Base-by-base conservation (phyloP, 2,329 filamentous ascomycete species). In the Fusarium irregulare region DNA sequence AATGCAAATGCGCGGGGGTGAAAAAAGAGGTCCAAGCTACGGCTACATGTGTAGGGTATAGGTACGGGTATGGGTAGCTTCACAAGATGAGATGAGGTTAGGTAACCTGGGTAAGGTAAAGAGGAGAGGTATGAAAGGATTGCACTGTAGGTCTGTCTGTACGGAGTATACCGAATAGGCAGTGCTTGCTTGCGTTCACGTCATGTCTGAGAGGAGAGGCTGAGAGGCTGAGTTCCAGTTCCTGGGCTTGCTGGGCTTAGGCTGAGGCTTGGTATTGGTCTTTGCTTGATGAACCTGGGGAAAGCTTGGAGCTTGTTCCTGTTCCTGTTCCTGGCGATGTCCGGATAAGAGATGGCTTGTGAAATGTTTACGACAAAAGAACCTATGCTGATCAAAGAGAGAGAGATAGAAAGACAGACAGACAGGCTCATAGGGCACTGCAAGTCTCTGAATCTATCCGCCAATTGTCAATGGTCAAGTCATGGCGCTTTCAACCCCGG, bases 201-300 rank as follows among this genome's bases (percentile, higher is more conserved):
- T 70, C 79, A 80, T 71, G 73, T 69, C 76, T 76, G 73, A 67
- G 75, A 21, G 44, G 44, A 56, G 60, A 59, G 61, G 71, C 69
- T 65, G 61, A 55, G 63, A 37, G 41, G n/a, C 34, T 61, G 37
- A 55, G 60, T 45, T 56, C 58, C 60, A 63, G 58, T 71, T 67
- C 66, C 63, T 73, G 58, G 58, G 32, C 48, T 37, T 49, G 18
- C 62, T 73, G 56, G 56, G 32, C 48, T 37, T 49, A 23, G 21
- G 10, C 30, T 23, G 20, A 23, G 32, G 13, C 23, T 27, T 41
- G 34, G 37, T 20, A 37, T 37, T 37, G 34, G 34, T 37, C 18
- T 37, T n/a, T 37, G 34, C 34, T 37, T 10, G 34, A 37, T n/a
- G 34, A 37, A 37, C 48, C 32, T 51, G 30, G 41, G 20, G 20